phyloP scores from a whole-genome alignment of 2,329 filamentous ascomycete species.

The Polytolypa hystricis region DNA sequence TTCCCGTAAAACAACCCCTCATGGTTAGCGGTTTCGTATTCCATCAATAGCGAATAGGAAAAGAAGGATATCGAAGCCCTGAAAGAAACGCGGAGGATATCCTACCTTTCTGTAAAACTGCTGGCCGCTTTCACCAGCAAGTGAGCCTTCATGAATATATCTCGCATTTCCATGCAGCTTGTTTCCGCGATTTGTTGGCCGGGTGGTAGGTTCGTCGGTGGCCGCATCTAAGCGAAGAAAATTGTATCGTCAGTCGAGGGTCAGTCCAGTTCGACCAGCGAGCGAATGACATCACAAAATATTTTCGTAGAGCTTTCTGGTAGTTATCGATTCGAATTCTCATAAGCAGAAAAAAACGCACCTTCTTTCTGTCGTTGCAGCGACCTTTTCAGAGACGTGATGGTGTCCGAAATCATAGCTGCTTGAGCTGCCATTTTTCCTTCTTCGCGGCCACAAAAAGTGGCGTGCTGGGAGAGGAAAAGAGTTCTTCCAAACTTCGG shows the following conservation, averaged over 20 bases:
- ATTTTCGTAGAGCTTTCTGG: background rate
- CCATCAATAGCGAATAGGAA: background rate
- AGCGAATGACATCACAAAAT: background rate
- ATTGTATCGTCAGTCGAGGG: no score
- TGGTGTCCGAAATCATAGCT: conserved; percentile 41
- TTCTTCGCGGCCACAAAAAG: background rate
- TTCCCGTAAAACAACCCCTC: no score
- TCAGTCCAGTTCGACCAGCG: no score
- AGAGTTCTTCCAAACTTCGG: no score
- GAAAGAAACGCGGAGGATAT: conserved; percentile 8
- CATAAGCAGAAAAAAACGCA: conserved; percentile 17
- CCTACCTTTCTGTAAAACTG: conserved; percentile 46
- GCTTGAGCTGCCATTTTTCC: conserved; percentile 33
- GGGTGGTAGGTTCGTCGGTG: conserved; percentile 43
- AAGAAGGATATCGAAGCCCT: background rate
- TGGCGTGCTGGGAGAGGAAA: background rate
- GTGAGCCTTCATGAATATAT: conserved; percentile 44
- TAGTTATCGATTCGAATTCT: background rate
- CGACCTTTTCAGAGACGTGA: conserved; percentile 44
- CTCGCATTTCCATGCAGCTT: conserved; percentile 49
- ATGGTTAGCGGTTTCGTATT: no score
- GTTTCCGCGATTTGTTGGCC: conserved; percentile 49
- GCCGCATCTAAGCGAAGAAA: conserved; percentile 20
- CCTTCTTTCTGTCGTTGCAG: conserved; percentile 37
- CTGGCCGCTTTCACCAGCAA: conserved; percentile 41